phyloP scores from a whole-genome alignment of 208 protist species.

The Leishmania braziliensis region DNA sequence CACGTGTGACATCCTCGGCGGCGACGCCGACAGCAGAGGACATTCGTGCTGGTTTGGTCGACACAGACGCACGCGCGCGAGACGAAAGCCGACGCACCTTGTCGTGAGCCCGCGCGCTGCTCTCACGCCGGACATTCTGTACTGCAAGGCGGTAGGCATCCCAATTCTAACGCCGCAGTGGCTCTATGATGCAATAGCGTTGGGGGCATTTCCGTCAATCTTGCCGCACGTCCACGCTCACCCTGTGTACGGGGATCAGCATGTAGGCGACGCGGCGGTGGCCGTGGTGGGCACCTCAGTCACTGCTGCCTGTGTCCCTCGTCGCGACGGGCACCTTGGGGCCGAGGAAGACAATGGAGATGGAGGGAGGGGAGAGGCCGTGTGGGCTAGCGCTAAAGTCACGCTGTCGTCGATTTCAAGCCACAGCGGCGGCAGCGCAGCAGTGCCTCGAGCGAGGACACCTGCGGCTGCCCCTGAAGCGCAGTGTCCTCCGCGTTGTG shows the following conservation, averaged over 20 bases:
- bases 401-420: not conserved
- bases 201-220: slow-evolving; percentile 54
- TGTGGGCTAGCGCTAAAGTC: not conserved
- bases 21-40: not conserved
- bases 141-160: slow-evolving; percentile 63
- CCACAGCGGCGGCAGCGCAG: not conserved
- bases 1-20: slow-evolving; percentile 11
- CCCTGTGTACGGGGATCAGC: slow-evolving; percentile 31
- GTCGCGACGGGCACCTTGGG: not conserved
- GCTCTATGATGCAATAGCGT: slow-evolving; percentile 64
- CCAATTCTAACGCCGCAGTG: slow-evolving; percentile 68
- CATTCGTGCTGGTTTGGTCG: slow-evolving; percentile 17
- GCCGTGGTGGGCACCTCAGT: not conserved
- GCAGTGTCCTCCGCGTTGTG: not conserved
- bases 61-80: not conserved
- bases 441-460: not conserved
- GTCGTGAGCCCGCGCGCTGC: slow-evolving; percentile 30
- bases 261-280: not conserved
- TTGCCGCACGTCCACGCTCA: slow-evolving; percentile 37
- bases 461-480: not conserved
- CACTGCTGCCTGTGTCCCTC: not conserved
- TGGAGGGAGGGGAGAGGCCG: not conserved
- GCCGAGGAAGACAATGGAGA: slow-evolving; percentile 12
- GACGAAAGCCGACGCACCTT: slow-evolving; percentile 31
- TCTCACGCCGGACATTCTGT: slow-evolving; percentile 53